phyloP scores from a whole-genome alignment of 164 flowering plant genomes.

The Aristolochia contorta region DNA sequence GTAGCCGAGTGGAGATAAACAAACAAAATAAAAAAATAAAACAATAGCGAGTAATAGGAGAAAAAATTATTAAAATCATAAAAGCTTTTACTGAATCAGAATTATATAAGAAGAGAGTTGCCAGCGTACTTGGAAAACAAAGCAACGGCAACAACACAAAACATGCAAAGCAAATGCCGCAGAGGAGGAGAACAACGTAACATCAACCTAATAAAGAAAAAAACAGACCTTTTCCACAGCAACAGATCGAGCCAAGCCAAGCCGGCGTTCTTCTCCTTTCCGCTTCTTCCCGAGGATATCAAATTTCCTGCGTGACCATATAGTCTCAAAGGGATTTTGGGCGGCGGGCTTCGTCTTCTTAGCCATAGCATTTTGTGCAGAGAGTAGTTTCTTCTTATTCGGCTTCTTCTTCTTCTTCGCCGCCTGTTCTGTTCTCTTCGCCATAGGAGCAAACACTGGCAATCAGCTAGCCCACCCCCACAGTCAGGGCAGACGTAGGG shows the following conservation, averaged over 20 bases:
- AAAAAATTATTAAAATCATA: no score
- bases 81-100: no score
- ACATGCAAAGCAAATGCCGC: not conserved
- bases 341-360: conserved; percentile 38
- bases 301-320: conserved; percentile 88
- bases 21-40: no score
- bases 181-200: not conserved
- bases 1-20: no score
- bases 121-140: no score
- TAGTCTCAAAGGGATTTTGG: conserved; percentile 70
- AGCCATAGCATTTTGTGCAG: conserved; percentile 36
- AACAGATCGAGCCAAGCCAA: conserved; percentile 71
- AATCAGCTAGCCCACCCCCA: no score
- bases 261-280: conserved; percentile 74
- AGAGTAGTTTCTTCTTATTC: conserved; percentile 24
- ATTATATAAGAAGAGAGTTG: no score
- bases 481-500: no score
- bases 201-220: not conserved
- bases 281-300: conserved; percentile 84
- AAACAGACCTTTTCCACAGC: conserved; percentile 63
- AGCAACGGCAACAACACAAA: not conserved
- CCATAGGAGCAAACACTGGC: conserved; percentile 5
- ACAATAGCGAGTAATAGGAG: no score
- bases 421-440: conserved; percentile 10
- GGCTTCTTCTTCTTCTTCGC: conserved; percentile 27